These are phyloP conservation scores for Podosphaera fusca DNA, from an alignment of 2,329 filamentous ascomycete species.

Conservation along the genomic window DNA sequence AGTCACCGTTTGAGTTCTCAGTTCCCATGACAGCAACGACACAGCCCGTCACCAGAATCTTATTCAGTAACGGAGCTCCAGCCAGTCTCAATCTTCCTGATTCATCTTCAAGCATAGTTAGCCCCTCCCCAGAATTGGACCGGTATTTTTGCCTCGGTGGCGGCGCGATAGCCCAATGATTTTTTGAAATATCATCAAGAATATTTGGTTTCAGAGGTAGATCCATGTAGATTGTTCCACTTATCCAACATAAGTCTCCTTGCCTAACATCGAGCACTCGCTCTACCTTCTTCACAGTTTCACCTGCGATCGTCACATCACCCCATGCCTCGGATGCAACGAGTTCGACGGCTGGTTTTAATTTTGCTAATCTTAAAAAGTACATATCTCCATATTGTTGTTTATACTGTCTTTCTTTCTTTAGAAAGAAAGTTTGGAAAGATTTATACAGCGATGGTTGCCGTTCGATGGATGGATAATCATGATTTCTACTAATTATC, in stretches of 20 bases:
- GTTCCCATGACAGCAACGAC: conserved; percentile 89
- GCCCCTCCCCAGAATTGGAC: conserved; percentile 32
- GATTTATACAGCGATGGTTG: conserved; percentile 44
- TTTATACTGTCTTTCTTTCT: conserved; percentile 52
- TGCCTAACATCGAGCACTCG: conserved; percentile 87
- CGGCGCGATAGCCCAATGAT: conserved; percentile 77
- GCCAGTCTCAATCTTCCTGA: conserved; percentile 67
- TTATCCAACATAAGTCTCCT: conserved; percentile 86
- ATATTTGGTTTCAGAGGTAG: conserved; percentile 93
- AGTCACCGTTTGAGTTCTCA: conserved; percentile 76
- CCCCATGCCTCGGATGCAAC: conserved; percentile 57
- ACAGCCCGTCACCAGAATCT: conserved; percentile 71
- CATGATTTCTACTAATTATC: conserved; percentile 6
- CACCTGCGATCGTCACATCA: conserved; percentile 53
- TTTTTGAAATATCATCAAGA: conserved; percentile 80
- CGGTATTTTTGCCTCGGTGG: conserved; percentile 56
- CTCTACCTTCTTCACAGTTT: conserved; percentile 54
- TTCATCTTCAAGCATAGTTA: conserved; percentile 83
- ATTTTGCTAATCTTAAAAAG: conserved; percentile 67
- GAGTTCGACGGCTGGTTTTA: conserved; percentile 63
- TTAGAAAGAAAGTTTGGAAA: conserved; percentile 49
- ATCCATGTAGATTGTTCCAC: conserved; percentile 90
- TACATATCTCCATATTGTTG: conserved; percentile 98
- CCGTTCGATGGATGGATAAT: conserved; percentile 23
- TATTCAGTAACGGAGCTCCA: conserved; percentile 41